A percentile compares a stretch with the other conserved stretches of the same genome.
Conservation (phyloP, 148 eudicot genomes). For the Limonium bicolor region DNA sequence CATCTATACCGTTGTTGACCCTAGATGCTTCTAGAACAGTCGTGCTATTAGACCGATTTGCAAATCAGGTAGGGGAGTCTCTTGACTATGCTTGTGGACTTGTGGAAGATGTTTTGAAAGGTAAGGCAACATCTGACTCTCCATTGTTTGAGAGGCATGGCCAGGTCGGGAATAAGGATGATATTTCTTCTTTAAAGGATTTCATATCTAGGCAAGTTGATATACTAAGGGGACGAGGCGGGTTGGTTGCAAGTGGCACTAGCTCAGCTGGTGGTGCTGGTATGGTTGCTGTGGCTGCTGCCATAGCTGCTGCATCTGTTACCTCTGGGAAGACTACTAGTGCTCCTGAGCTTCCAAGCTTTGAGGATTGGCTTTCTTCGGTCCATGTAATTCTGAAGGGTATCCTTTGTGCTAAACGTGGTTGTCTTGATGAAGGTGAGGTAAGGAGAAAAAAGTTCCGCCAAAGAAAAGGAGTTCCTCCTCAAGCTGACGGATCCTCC, state of each 20-base stretch:
- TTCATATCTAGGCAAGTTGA: constrained; percentile 76
- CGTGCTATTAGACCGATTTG: constrained; percentile 46
- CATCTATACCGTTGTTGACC: constrained; percentile 50
- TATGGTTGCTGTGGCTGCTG: constrained; percentile 89
- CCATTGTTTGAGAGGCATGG: constrained; percentile 66
- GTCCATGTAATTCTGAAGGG: constrained; percentile 48
- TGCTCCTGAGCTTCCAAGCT: constrained; percentile 71
- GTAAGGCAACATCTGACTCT: constrained; percentile 70
- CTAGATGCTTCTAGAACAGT: constrained; percentile 88
- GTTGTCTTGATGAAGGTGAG: constrained; percentile 26
- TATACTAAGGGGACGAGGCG: constrained; percentile 66
- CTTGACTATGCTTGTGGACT: constrained; percentile 71
- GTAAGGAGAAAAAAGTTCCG: constrained; percentile 22
- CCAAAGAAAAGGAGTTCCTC: constrained; percentile 26
- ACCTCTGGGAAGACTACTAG: constrained; percentile 48
- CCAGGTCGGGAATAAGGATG: constrained; percentile 54
- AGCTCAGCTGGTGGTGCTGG: constrained; percentile 67
- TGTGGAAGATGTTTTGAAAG: constrained; percentile 61
- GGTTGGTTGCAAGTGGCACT: constrained; percentile 33
- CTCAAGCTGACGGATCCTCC: constrained; percentile 29
- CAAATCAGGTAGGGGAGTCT: constrained; percentile 44
- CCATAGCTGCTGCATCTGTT: constrained; percentile 83
- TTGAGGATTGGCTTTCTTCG: constrained; percentile 65
- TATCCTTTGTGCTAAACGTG: constrained; percentile 44
- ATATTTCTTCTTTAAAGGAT: constrained; percentile 58